Evolutionary conservation across 192 early-diverging fungal species (phyloP).

Genomic region (Umbelopsis sp.): DNA sequence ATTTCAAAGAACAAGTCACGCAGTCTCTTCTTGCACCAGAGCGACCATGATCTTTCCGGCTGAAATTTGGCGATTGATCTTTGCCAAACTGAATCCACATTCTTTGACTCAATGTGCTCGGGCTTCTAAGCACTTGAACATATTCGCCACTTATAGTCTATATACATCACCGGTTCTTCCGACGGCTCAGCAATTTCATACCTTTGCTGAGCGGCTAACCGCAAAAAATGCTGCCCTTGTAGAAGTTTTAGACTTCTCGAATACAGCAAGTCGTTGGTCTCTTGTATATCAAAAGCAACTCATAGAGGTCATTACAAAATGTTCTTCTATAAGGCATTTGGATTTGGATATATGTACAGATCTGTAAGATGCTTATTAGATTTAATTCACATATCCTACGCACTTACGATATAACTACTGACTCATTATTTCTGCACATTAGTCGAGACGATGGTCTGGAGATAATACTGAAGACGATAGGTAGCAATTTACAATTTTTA

Average conservation of each 20-base stretch:
- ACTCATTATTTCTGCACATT: constrained; percentile 11
- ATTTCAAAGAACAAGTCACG: not conserved
- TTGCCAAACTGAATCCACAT: not conserved
- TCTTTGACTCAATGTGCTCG: constrained; percentile 6
- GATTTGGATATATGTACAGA: constrained; percentile 17
- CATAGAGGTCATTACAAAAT: not conserved
- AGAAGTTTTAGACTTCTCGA: constrained; percentile 6
- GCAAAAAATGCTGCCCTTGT: not conserved
- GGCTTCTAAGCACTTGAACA: not conserved
- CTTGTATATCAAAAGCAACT: not conserved
- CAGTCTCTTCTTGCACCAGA: not conserved
- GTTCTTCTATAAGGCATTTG: not conserved
- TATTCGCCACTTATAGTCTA: not conserved
- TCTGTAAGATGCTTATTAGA: not conserved
- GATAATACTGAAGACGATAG: not conserved
- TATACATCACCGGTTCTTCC: not conserved
- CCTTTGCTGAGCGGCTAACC: not conserved
- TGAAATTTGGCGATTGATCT: not conserved
- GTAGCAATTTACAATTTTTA: not conserved
- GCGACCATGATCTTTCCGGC: constrained; percentile 1
- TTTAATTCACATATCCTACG: too few species aligned
- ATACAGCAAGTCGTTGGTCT: constrained; percentile 21
- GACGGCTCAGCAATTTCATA: not conserved
- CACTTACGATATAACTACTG: too few species aligned
- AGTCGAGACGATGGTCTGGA: not conserved